Evolutionary conservation across 306 rosid genomes (phyloP), one percentile per base, ranked within the genome.

Genomic region (Medicago ruthenica): DNA sequence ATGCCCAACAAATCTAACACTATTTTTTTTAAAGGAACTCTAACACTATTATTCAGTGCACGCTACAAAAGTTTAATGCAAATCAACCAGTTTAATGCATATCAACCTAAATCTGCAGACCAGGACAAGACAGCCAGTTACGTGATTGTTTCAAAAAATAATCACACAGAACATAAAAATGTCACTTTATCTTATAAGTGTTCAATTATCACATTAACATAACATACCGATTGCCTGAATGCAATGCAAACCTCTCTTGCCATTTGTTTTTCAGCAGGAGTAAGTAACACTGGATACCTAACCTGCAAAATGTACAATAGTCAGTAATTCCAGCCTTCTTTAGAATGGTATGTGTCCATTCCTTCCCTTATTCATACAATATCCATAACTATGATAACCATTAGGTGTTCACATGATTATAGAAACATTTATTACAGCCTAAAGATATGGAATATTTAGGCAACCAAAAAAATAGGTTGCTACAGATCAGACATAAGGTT

Each of bases 191-290:
- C 63, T 65, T 59, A 55, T 34, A 76, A 80, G 6, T n/a, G 6
- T 21, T 51, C 74, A 71, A 73, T 55, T 31, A 50, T 16, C 75
- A 67, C 61, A 79, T 39, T 64, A 15, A 20, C 72, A 21, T 3
- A 76, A 76, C 97, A 62, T 91, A 94, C 97, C 87, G 88, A 89
- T 91, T 94, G 85, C 86, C 98, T 91, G 84, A 94, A 94, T 37
- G 98, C 97, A 64, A 81, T 85, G 87, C 95, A 91, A 78, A 94
- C 98, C 39, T 94, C 97, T 84, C 96, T 90, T 70, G 98, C 93
- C 97, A 94, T 90, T 84, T 94, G 92, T 85, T 94, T 94, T 87
- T 94, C 98, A 18, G 84, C 77, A 37, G 98, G 98, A 71, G 98
- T 94, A 79, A 94, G 75, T 62, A 94, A 85, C 67, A 94, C 98